Base-by-base conservation (phyloP, 108 stramenopile species). In the Stephanodiscus minutulus region DNA sequence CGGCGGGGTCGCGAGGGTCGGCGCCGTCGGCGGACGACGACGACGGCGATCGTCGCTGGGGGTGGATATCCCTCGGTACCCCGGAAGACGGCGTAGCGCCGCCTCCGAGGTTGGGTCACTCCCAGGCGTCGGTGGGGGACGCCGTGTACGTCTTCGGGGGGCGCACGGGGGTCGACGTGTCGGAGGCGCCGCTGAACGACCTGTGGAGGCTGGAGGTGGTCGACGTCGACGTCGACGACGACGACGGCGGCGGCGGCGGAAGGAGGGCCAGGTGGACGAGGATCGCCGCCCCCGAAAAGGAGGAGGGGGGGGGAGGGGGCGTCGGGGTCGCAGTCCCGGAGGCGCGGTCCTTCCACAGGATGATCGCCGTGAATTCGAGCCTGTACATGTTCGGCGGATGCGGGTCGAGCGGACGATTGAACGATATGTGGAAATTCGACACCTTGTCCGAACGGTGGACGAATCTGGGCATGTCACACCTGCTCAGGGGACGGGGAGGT, bases 381-480 rank as follows among this genome's bases (percentile, higher is more conserved):
- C 43, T 90, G 12, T 90, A 83, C 60, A 73, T 90, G 43, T 90
- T 90, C 76, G 89, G 89, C 2, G 89, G 89, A 7, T 90, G 89
- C 59, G 84, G 84, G 29, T 13, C 35, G 5, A 48, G 25, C 17
- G 89, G 89, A 22, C 73, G 89, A 5, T 29, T 86, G 24, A 66
- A 62, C 12, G 89, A 90, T 72, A 50, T 90, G 61, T 76, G 85
- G 68, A 70, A 79, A 9, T 90, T 83, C 61, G 79, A 90, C 82
- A 59, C 87, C 11, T 0, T 18, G 0, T 63, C 63, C 3, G 29
- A 63, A 0, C 77, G 70, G n/a, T 90, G 89, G 89, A 57, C 58
- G 0, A 36, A 8, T 0, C 48, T 87, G 33, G 54, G 60, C 1
- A 27, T 27, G 0, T 83, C 87, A 0, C 33, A 54, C 17, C 33